Percentiles rank a stretch among this genome's conserved stretches.
Evolutionary conservation across 176 grass and related monocot genomes (phyloP).

Genomic region (Aegilops tauschii): DNA sequence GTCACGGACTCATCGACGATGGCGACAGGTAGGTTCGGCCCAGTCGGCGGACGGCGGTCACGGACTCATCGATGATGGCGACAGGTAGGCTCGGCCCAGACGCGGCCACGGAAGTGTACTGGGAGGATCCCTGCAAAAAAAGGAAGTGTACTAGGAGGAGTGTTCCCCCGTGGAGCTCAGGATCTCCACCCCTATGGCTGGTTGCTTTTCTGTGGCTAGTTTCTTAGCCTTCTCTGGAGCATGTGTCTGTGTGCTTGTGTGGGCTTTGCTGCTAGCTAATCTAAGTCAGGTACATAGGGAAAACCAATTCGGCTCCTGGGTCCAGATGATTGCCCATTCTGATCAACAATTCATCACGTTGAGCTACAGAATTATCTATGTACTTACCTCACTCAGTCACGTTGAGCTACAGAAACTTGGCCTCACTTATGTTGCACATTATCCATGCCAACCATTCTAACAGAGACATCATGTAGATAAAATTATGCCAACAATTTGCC

Average conservation of each 20-base stretch:
- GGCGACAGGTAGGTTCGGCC: neutral
- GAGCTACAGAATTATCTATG: too few relatives aligned
- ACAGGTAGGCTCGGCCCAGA: neutral
- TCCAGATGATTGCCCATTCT: too few relatives aligned
- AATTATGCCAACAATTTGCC: too few relatives aligned
- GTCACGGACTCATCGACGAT: slow-evolving; percentile 20
- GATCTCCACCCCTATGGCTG: slow-evolving; percentile 38
- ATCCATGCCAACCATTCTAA: too few relatives aligned
- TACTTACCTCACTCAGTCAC: too few relatives aligned
- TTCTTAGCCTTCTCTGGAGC: neutral
- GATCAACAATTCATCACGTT: too few relatives aligned
- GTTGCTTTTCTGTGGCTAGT: neutral
- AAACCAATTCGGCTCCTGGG: too few relatives aligned
- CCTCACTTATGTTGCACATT: too few relatives aligned
- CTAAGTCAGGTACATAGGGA: neutral
- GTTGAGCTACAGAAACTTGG: too few relatives aligned
- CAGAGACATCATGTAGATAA: too few relatives aligned
- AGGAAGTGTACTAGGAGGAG: neutral
- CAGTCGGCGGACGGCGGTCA: neutral
- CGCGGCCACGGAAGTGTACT: slow-evolving; percentile 14
- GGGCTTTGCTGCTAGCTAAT: slow-evolving; percentile 4
- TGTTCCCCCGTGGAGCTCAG: slow-evolving; percentile 15
- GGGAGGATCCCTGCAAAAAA: neutral
- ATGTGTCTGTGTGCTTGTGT: neutral
- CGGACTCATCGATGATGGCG: too few relatives aligned